These are phyloP conservation scores for Malassezia nana DNA, from an alignment of 1,284 basidiomycete species.

Conservation along the genomic window DNA sequence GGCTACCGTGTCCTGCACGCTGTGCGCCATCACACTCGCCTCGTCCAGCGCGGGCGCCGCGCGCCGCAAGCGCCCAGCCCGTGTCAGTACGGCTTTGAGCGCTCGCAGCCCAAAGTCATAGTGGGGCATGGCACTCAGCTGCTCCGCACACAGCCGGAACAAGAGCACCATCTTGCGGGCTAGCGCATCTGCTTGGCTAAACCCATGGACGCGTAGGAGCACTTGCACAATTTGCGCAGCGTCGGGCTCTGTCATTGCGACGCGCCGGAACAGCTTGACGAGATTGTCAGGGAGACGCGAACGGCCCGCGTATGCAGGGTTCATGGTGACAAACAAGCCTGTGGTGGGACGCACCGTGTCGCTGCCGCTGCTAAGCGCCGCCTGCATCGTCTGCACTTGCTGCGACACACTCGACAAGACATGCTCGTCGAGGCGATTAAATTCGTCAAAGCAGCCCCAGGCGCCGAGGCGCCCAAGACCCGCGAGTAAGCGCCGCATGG, in stretches of 20 bases:
- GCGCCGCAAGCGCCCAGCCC: slow-evolving; percentile 93
- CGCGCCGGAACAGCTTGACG: slow-evolving; percentile 83
- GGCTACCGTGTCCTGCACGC: slow-evolving; percentile 97
- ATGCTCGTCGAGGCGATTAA: slow-evolving; percentile 89
- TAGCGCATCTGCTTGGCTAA: slow-evolving; percentile 87
- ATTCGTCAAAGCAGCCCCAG: slow-evolving; percentile 54
- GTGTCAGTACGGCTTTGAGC: slow-evolving; percentile 87
- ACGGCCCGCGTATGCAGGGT: slow-evolving; percentile 87
- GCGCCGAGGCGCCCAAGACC: slow-evolving; percentile 97
- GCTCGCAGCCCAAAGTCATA: slow-evolving; percentile 99
- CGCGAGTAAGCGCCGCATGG: slow-evolving; percentile 98
- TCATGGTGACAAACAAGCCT: slow-evolving; percentile 92
- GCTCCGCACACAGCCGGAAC: slow-evolving; percentile 95
- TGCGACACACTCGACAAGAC: slow-evolving; percentile 97
- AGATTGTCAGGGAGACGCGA: slow-evolving; percentile 93
- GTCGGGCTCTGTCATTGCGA: slow-evolving; percentile 98
- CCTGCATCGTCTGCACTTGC: slow-evolving; percentile 96
- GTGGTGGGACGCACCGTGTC: slow-evolving; percentile 74
- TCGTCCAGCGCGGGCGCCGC: slow-evolving; percentile 9
- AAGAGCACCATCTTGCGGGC: slow-evolving; percentile 97
- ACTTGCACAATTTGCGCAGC: slow-evolving; percentile 97
- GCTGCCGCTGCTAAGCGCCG: slow-evolving; percentile 63
- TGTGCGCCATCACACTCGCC: slow-evolving; percentile 55
- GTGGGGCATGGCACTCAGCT: slow-evolving; percentile 91
- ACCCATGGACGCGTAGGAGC: slow-evolving; percentile 98